A percentile compares a stretch with the other conserved stretches of the same genome.
Evolutionary conservation across 2,329 filamentous ascomycete species (phyloP).

Genomic region (Penicillium frequentans): DNA sequence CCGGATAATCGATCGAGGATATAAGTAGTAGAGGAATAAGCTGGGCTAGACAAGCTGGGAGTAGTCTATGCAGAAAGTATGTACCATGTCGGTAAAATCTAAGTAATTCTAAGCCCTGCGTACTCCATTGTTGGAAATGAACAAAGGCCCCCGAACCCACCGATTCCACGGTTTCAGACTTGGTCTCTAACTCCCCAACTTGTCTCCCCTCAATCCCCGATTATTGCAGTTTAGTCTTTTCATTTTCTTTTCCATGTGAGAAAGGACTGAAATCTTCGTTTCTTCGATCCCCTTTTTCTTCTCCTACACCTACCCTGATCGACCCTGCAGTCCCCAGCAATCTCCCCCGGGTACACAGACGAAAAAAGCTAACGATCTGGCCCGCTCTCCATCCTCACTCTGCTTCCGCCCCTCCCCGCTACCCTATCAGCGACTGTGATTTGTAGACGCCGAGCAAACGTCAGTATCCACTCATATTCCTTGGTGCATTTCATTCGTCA

Average conservation of each 20-base stretch:
- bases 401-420: not conserved
- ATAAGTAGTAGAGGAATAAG: too few species aligned
- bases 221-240: not conserved
- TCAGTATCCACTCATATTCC: conserved; percentile 17
- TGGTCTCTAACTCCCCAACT: not conserved
- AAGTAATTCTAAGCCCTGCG: too few species aligned
- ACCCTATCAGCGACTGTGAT: conserved; percentile 17
- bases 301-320: not conserved
- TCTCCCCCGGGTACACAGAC: not conserved
- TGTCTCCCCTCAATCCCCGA: not conserved
- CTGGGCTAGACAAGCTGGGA: too few species aligned
- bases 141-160: conserved; percentile 1
- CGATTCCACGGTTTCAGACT: conserved; percentile 8
- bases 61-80: not conserved
- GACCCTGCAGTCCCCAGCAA: conserved; percentile 7
- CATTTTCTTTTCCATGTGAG: not conserved
- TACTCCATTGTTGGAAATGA: not conserved
- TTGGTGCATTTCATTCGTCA: conserved; percentile 17
- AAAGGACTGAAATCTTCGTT: not conserved
- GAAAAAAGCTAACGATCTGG: conserved; percentile 17
- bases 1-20: too few species aligned
- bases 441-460: conserved; percentile 30
- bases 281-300: not conserved
- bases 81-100: not conserved
- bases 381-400: conserved; percentile 9